Conservation (phyloP, 176 grass and related monocot genomes). For the Urochloa ruziziensis region DNA sequence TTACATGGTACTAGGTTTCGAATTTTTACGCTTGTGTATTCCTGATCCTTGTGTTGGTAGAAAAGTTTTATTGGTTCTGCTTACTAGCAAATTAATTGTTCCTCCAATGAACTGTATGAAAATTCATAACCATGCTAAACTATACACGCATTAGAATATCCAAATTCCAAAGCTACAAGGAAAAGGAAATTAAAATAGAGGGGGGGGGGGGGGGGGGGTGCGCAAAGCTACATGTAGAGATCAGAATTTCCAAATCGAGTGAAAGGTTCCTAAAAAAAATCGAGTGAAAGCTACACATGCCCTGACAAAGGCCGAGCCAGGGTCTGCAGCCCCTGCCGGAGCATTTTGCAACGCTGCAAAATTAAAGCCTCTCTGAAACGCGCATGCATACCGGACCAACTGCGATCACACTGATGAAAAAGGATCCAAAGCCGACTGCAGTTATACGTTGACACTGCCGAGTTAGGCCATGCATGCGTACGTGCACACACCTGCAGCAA, state of each 20-base stretch:
- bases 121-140: no score
- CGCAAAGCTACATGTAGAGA: not conserved
- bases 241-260: not conserved
- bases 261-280: no score
- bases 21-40: not conserved
- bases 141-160: not conserved
- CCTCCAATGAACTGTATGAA: no score
- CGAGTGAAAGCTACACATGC: not conserved
- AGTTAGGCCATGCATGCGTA: not conserved
- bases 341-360: not conserved
- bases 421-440: slow-evolving; percentile 21
- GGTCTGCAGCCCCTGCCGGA: not conserved
- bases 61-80: no score
- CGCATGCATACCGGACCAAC: not conserved
- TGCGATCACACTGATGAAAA: slow-evolving; percentile 19
- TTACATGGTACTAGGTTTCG: not conserved
- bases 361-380: slow-evolving; percentile 18
- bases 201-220: no score
- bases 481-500: not conserved
- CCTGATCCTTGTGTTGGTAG: not conserved
- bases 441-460: not conserved
- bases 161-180: not conserved
- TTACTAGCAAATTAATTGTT: no score
- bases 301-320: slow-evolving; percentile 4
- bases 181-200: no score